Percentiles rank a stretch among this genome's conserved stretches.
phyloP scores from a whole-genome alignment of 306 rosid genomes.

The Acacia confusa region DNA sequence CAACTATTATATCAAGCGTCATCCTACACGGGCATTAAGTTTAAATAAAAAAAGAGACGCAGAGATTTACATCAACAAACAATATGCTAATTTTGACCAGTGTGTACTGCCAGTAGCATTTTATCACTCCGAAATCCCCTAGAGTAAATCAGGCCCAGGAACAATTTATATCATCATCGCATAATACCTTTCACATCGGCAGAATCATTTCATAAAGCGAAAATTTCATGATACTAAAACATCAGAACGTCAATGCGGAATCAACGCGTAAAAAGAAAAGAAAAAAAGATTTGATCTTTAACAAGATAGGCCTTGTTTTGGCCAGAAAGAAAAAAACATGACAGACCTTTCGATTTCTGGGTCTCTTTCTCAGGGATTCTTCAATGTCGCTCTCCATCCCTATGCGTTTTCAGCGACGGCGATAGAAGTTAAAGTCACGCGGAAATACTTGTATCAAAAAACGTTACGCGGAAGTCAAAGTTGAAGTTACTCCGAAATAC shows the following conservation, averaged over 20 bases:
- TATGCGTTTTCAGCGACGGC: neutral
- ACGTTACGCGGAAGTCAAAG: too few relatives aligned
- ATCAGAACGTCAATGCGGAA: neutral
- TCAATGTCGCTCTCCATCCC: conserved; percentile 43
- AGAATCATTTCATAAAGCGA: neutral
- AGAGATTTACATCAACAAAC: neutral
- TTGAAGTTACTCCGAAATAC: too few relatives aligned
- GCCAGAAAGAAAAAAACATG: neutral
- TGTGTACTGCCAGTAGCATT: neutral
- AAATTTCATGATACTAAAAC: neutral
- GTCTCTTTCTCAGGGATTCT: conserved; percentile 37
- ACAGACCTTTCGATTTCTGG: conserved; percentile 40
- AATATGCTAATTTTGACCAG: conserved; percentile 1
- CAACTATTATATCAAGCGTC: neutral
- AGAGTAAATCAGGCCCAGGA: neutral
- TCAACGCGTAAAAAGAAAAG: neutral
- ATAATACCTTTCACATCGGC: neutral
- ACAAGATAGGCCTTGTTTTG: conserved; percentile 26
- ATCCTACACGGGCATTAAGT: neutral
- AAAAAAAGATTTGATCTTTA: neutral
- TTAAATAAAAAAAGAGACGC: neutral
- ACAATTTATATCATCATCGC: neutral
- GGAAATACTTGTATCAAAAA: neutral
- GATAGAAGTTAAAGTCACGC: neutral
- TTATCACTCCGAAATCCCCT: neutral